Base-by-base conservation (phyloP, 176 grass and related monocot genomes). In the Bothriochloa decipiens region DNA sequence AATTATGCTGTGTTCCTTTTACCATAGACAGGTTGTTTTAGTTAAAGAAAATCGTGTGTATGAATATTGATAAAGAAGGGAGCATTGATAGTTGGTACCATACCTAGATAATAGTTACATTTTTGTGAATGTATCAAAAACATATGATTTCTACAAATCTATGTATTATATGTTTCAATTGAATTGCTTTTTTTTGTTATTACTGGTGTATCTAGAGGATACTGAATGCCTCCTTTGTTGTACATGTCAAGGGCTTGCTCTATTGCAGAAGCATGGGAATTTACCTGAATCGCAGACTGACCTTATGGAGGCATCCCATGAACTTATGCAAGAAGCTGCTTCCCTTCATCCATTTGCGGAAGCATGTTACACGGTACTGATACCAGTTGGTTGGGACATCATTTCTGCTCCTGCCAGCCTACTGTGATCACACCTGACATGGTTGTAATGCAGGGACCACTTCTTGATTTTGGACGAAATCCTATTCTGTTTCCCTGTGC, bases 401-500 rank as follows among this genome's bases (percentile, higher is more conserved):
- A 71, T 81, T 83, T 75, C 49, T 84, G 33, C 46, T 11, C 47
- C 0, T 81, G 32, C 33, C 35, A 82, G 6, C 76, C 29, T 81
- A 72, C 45, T 90, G 61, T 82, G 74, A 41, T 86, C 20, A 10
- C 28, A 83, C 22, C 35, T 80, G 39, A 79, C 88, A 86, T 67
- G 25, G 52, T 89, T 33, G 85, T 70, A 82, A 77, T 90, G 25
- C 83, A 98, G 96, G 96, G 96, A 33, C 96, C 93, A 47, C 83
- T 98, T 69, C 93, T 98, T 90, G 96, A 98, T 93, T 46, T 98
- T 68, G 96, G 96, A 90, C 90, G 96, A 85, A 98, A 98, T 60
- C 96, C 93, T 42, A 87, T 98, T 84, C 91, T 98, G 81, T 98
- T 98, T 90, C 96, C 96, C 27, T 98, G 96, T 78, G 91, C 93